Conservation (phyloP, 345 rosid genomes). For the rapeseed (Brassica napus) region Da-Ae NC_063436.1:26212501-26213000, state of each 20-base stretch:
- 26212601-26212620: slow-evolving; percentile 11
- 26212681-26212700: background rate
- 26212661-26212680: background rate
- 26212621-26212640: background rate
- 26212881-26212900: background rate
- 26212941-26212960: background rate
- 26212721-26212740: background rate
- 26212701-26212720: background rate
- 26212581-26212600: background rate
- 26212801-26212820: too few species aligned
- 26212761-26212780: background rate
- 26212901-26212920: background rate
- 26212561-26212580: background rate
- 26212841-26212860: background rate
- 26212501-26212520: slow-evolving; percentile 22
- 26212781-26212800: too few species aligned
- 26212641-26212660: background rate
- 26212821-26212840: background rate
- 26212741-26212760: background rate
- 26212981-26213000: background rate
- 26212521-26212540: slow-evolving; percentile 28
- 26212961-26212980: background rate
- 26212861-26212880: background rate
- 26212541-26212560: slow-evolving; percentile 18
- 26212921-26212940: background rate